phyloP scores from a whole-genome alignment of 495 filamentous ascomycete genomes.

The Chaetomium tenue region DNA sequence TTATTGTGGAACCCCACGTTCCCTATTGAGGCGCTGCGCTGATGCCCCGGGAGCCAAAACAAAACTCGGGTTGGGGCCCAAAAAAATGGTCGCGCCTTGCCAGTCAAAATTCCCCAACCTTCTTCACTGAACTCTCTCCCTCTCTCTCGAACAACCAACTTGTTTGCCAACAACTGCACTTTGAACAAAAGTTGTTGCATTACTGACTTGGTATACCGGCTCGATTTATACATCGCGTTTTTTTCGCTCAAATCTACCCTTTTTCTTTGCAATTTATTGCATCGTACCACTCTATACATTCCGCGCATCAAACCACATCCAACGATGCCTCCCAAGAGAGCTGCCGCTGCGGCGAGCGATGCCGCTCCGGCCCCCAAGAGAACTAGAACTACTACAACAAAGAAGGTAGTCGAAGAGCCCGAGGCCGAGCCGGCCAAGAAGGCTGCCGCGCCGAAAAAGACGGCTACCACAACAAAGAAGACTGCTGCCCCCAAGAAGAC shows the following conservation, averaged over 20 bases:
- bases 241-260: neutral
- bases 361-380: slow-evolving; percentile 18
- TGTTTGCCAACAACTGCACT: neutral
- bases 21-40: slow-evolving; percentile 16
- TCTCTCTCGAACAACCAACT: slow-evolving; percentile 18
- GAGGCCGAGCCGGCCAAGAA: slow-evolving; percentile 31
- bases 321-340: slow-evolving; percentile 35
- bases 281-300: slow-evolving; percentile 20
- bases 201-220: neutral
- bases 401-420: slow-evolving; percentile 28
- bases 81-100: slow-evolving; percentile 19
- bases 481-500: slow-evolving; percentile 30
- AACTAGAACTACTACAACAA: slow-evolving; percentile 25
- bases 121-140: slow-evolving; percentile 14
- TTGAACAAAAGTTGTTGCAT: neutral
- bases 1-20: slow-evolving; percentile 23
- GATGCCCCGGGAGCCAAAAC: slow-evolving; percentile 13
- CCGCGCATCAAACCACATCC: slow-evolving; percentile 15
- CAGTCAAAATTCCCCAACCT: slow-evolving; percentile 24
- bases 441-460: slow-evolving; percentile 39
- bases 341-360: slow-evolving; percentile 23
- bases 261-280: slow-evolving; percentile 10
- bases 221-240: neutral
- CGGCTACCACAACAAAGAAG: slow-evolving; percentile 38
- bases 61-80: slow-evolving; percentile 18